phyloP scores from a whole-genome alignment of 1,284 basidiomycete genomes.

The Cryptococcus depauperatus region DNA sequence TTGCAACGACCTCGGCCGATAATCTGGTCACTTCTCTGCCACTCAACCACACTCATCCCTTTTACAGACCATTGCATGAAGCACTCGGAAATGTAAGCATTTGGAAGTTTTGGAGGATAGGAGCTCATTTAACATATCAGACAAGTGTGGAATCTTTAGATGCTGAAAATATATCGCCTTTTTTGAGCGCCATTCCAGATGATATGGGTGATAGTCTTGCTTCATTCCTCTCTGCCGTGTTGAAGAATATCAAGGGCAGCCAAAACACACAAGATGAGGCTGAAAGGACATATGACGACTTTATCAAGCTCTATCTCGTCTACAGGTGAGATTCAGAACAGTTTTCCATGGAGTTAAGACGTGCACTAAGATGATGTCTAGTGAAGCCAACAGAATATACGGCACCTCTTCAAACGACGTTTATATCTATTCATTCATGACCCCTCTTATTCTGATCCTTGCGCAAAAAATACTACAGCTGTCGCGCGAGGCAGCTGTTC shows the following conservation, averaged over 20 bases:
- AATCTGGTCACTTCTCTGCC: constrained; percentile 25
- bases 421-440: constrained; percentile 27
- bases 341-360: too few relatives aligned
- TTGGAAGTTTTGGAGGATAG: too few relatives aligned
- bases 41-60: constrained; percentile 19
- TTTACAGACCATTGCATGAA: constrained; percentile 21
- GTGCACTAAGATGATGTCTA: constrained; percentile 10
- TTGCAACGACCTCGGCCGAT: constrained; percentile 9
- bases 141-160: background rate
- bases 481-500: constrained; percentile 21
- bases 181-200: constrained; percentile 1
- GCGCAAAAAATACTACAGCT: constrained; percentile 11
- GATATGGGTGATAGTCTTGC: constrained; percentile 18
- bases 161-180: background rate
- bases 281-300: constrained; percentile 18
- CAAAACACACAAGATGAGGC: background rate
- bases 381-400: constrained; percentile 34
- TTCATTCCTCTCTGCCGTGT: constrained; percentile 18
- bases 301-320: constrained; percentile 17
- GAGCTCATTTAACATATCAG: background rate
- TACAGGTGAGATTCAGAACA: too few relatives aligned
- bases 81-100: constrained; percentile 8
- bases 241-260: constrained; percentile 21
- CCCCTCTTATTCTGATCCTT: constrained; percentile 22
- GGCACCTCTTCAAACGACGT: constrained; percentile 16